These are phyloP conservation scores for Heterobasidion annosum DNA, from an alignment of 1,284 basidiomycete genomes.

Conservation along the genomic window DNA sequence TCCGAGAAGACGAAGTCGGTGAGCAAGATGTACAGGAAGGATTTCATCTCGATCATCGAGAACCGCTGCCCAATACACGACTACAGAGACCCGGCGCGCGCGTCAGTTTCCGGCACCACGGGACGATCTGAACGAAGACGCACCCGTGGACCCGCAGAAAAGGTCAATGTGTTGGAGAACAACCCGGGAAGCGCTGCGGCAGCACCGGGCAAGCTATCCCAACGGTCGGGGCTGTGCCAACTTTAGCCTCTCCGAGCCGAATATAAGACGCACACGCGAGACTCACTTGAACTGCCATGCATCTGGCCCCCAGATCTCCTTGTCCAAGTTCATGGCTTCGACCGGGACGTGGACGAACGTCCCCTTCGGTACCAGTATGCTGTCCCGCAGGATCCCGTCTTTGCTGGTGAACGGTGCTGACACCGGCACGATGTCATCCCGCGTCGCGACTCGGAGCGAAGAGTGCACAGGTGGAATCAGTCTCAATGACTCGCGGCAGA, in stretches of 20 bases:
- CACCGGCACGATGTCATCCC: constrained; percentile 68
- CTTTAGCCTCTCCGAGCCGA: neutral
- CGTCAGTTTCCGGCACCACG: neutral
- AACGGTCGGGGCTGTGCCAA: constrained; percentile 57
- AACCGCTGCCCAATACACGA: constrained; percentile 75
- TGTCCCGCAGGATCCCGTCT: constrained; percentile 5
- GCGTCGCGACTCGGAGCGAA: constrained; percentile 63
- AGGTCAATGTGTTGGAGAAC: constrained; percentile 61
- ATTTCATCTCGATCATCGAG: constrained; percentile 74
- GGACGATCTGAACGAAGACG: constrained; percentile 16
- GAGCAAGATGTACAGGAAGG: constrained; percentile 60
- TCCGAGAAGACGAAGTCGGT: constrained; percentile 55
- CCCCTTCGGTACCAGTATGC: constrained; percentile 54
- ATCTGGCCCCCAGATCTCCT: constrained; percentile 65
- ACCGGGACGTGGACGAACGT: constrained; percentile 67
- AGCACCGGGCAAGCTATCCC: constrained; percentile 64
- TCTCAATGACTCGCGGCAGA: constrained; percentile 65
- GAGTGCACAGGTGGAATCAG: constrained; percentile 77
- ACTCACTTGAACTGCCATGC: constrained; percentile 71
- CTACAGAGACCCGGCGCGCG: constrained; percentile 23
- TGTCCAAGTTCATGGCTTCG: constrained; percentile 71
- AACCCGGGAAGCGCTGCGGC: constrained; percentile 56
- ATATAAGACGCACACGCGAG: neutral
- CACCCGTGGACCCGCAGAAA: constrained; percentile 73
- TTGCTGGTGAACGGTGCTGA: constrained; percentile 47